Base-by-base conservation (phyloP, 345 rosid species). In the Citrus inodora region DNA sequence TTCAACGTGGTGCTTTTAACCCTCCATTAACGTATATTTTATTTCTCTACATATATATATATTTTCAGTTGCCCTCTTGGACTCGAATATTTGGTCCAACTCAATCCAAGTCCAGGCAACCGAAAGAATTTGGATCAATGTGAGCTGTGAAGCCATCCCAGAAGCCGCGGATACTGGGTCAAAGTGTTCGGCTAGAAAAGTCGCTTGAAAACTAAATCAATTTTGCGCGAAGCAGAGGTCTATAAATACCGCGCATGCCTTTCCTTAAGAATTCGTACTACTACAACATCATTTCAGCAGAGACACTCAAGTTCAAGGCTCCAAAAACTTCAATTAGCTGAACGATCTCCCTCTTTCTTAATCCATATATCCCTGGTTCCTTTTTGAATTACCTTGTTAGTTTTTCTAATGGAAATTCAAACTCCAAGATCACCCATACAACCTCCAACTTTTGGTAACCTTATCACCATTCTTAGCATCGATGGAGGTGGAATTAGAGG, bases 401-500 rank as follows among this genome's bases (percentile, higher is more conserved):
- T 53, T 13, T 46, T 46, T 46, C 51, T 46, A 17, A 79, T 80
- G 75, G 91, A 84, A 4, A 82, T 83, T 61, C 90, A 84, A 4
- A 82, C 83, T 67, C 90, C 91, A n/a, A 76, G 78, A 80, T 83
- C 90, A 28, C 91, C 91, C 33, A 78, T 37, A 6, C 40, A 88
- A 53, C 90, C 89, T 37, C 92, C 93, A 5, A 85, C 90, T 22
- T 79, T 73, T 60, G 92, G 93, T 63, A 79, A 85, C 74, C 59
- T 84, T 33, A 65, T 93, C 40, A 93, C 93, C 14, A 70, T 93
- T 69, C 96, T 92, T 22, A 89, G 93, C 80, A 92, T 92, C 9
- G 97, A 93, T 35, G 98, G 98, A 6, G 97, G 98, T 30, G 98
- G 98, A 10, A 86, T 92, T 17, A 83, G 97, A 85, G 98, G 97